Evolutionary conservation across 768 basidiomycete species (phyloP), one percentile per base, ranked within the genome.

Genomic region (Termitomyces sp.): DNA sequence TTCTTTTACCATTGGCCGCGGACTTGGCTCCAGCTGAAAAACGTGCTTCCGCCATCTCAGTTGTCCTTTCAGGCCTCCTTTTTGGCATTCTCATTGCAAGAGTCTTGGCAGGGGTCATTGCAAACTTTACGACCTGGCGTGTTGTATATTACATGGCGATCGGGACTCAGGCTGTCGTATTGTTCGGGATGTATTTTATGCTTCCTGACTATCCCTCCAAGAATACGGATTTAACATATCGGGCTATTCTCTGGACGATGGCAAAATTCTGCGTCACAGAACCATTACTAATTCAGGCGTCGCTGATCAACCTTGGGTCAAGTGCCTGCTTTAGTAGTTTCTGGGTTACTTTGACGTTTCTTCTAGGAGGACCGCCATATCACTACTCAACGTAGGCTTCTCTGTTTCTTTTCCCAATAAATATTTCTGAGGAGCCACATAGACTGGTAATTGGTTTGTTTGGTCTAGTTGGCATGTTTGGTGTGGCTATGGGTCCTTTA

Each of bases 121-220:
- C 86, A 4, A 77, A 93, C 62, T 92, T 85, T 65, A 75, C 76
- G 0, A 78, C 81, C n/a, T 93, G 88, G 86, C 77, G 85, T 20
- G 83, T 88, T 41, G 86, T 91, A 41, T 94, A 91, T 67, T 93
- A 86, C 73, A 76, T 92, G 71, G 82, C 89, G 4, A 82, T 92
- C 46, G 89, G 85, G 3, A 73, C 89, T 24, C 93, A 93, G 68
- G 73, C 62, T 58, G 55, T 80, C 24, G 83, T 91, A 16, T 71
- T 88, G 9, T 42, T 79, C 6, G 77, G 87, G 30, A 72, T 85
- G 45, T 93, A 88, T 66, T 69, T 83, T 24, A 64, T 86, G 55
- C 72, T 93, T n/a, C 93, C 92, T 1, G 91, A 95, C 70, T 93
- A 89, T 67, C 93, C 91, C 1, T 82, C 87, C 13, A 93, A 89